A percentile compares a stretch with the other conserved stretches of the same genome.
Conservation (phyloP, 306 rosid genomes). For the Oemleria cerasiformis region DNA sequence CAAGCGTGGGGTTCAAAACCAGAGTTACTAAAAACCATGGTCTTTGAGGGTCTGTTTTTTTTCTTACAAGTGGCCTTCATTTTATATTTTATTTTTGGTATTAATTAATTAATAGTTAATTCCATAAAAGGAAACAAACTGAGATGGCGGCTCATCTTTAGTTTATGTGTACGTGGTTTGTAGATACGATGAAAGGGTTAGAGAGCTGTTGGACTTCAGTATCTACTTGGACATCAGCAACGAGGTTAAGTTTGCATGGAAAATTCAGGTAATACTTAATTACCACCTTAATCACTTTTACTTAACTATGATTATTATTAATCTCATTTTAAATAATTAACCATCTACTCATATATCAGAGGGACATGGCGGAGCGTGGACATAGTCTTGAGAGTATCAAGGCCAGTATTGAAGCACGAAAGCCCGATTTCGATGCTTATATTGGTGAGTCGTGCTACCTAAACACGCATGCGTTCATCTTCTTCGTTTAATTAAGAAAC, state of each 20-base stretch:
- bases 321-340: slow-evolving; percentile 1
- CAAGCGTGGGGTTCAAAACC: too few relatives aligned
- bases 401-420: slow-evolving; percentile 96
- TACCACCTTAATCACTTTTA: too few relatives aligned
- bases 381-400: slow-evolving; percentile 99
- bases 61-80: too few relatives aligned
- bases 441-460: slow-evolving; percentile 68
- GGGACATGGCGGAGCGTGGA: slow-evolving; percentile 99
- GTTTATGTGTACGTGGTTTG: not conserved
- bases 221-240: slow-evolving; percentile 98
- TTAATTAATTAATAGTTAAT: too few relatives aligned
- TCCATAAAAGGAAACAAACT: too few relatives aligned
- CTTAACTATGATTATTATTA: too few relatives aligned
- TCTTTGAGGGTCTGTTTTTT: too few relatives aligned
- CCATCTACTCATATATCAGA: slow-evolving; percentile 30
- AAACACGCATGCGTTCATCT: too few relatives aligned
- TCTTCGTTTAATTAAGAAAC: too few relatives aligned
- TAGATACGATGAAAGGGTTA: slow-evolving; percentile 86
- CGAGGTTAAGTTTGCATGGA: slow-evolving; percentile 98
- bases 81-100: too few relatives aligned
- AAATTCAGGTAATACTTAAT: slow-evolving; percentile 71
- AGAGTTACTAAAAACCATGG: too few relatives aligned
- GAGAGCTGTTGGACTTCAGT: slow-evolving; percentile 94
- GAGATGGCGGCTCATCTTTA: too few relatives aligned
- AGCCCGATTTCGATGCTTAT: slow-evolving; percentile 93